These are phyloP conservation scores for Blastobotrys malaysiensis DNA, from an alignment of 1,139 yeast genomes.

Conservation along the genomic window DNA sequence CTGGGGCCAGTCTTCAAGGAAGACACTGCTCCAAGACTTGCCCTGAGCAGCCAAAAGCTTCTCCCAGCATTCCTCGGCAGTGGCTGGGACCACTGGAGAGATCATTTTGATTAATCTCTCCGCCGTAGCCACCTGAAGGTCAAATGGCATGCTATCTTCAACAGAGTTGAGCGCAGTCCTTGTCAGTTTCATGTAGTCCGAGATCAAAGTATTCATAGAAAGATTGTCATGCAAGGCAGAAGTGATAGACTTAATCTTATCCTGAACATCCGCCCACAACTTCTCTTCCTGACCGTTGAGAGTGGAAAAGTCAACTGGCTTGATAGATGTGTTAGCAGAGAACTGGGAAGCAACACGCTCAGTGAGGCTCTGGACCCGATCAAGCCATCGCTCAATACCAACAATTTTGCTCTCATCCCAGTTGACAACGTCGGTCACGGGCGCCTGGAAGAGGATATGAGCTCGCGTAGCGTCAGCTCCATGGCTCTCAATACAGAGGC, in stretches of 20 bases:
- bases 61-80: conserved; percentile 82
- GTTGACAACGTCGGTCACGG: conserved; percentile 68
- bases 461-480: conserved; percentile 97
- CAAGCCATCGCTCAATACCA: conserved; percentile 85
- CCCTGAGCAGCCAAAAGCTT: conserved; percentile 35
- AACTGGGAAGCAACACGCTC: conserved; percentile 6
- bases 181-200: conserved; percentile 85
- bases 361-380: conserved; percentile 44
- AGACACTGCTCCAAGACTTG: conserved; percentile 47
- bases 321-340: neutral
- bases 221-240: conserved; percentile 54
- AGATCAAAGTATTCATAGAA: conserved; percentile 75
- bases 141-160: conserved; percentile 34
- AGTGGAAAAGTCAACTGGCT: conserved; percentile 3
- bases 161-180: conserved; percentile 44
- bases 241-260: conserved; percentile 46
- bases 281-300: conserved; percentile 14
- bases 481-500: conserved; percentile 62
- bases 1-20: conserved; percentile 35
- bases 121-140: conserved; percentile 40
- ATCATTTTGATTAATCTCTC: conserved; percentile 51
- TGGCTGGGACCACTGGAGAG: conserved; percentile 75
- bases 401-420: conserved; percentile 89
- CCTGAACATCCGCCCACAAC: conserved; percentile 55
- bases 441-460: conserved; percentile 90